phyloP scores from a whole-genome alignment of 2,329 filamentous ascomycete species.

The Aspergillus sergii region DNA sequence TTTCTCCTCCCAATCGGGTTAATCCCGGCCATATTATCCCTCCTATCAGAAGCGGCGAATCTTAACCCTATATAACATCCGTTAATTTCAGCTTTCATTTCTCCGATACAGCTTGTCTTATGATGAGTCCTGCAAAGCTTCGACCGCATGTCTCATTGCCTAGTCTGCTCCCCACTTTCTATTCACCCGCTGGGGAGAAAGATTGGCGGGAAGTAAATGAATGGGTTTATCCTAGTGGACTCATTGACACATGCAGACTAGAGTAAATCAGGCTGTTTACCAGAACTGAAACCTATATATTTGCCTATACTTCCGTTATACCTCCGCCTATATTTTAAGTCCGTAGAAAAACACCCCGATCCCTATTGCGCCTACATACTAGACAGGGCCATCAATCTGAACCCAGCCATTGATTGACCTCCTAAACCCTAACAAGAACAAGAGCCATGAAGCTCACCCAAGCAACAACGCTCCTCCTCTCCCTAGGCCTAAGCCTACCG shows the following conservation, averaged over 20 bases:
- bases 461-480: slow-evolving; percentile 25
- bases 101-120: neutral
- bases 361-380: neutral
- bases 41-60: slow-evolving; percentile 19
- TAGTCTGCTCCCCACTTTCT: neutral
- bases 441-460: slow-evolving; percentile 31
- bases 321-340: neutral
- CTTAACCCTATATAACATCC: neutral
- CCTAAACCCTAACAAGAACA: neutral
- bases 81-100: neutral
- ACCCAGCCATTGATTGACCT: neutral
- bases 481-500: slow-evolving; percentile 22
- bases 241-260: neutral
- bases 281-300: neutral
- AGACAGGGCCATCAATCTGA: neutral
- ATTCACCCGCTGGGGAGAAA: neutral
- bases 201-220: slow-evolving; percentile 1
- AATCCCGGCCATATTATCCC: slow-evolving; percentile 17
- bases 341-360: neutral
- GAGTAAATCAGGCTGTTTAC: neutral
- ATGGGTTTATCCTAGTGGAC: neutral
- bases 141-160: neutral
- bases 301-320: neutral
- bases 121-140: neutral
- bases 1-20: slow-evolving; percentile 23